Percentiles rank a stretch among this genome's conserved stretches.
These are phyloP conservation scores for Ligustrum vulgare DNA, from an alignment of 257 asterid genomes.

Conservation along the genomic window DNA sequence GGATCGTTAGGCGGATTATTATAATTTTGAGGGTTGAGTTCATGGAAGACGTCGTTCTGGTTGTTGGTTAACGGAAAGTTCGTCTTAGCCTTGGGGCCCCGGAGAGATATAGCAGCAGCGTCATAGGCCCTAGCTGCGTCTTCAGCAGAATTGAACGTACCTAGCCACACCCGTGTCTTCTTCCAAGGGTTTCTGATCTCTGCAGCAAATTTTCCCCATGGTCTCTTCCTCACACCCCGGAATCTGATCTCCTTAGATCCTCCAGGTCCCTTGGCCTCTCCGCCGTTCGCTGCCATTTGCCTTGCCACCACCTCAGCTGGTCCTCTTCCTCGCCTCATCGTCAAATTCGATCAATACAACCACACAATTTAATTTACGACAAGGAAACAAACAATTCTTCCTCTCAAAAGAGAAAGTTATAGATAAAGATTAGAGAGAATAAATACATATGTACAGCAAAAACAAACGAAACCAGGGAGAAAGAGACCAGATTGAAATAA, in stretches of 20 bases:
- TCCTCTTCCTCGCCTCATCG: constrained; percentile 43
- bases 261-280: constrained; percentile 40
- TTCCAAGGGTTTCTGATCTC: constrained; percentile 58
- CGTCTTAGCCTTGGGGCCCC: constrained; percentile 53
- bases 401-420: neutral
- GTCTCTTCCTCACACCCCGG: constrained; percentile 49
- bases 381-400: neutral
- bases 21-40: constrained; percentile 41
- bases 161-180: constrained; percentile 49
- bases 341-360: neutral
- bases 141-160: constrained; percentile 50
- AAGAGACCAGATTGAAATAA: neutral
- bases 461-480: neutral
- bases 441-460: neutral
- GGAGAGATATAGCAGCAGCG: constrained; percentile 44
- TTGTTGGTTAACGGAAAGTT: constrained; percentile 31
- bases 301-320: constrained; percentile 10
- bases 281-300: constrained; percentile 11
- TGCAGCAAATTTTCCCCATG: constrained; percentile 53
- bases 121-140: constrained; percentile 54
- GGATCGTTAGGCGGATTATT: constrained; percentile 37
- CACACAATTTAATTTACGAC: neutral
- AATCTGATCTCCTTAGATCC: constrained; percentile 50
- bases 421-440: constrained; percentile 4
- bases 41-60: constrained; percentile 27